Evolutionary conservation across 805 yeast species (phyloP).

Genomic region (Kockiozyma suomiensis): DNA sequence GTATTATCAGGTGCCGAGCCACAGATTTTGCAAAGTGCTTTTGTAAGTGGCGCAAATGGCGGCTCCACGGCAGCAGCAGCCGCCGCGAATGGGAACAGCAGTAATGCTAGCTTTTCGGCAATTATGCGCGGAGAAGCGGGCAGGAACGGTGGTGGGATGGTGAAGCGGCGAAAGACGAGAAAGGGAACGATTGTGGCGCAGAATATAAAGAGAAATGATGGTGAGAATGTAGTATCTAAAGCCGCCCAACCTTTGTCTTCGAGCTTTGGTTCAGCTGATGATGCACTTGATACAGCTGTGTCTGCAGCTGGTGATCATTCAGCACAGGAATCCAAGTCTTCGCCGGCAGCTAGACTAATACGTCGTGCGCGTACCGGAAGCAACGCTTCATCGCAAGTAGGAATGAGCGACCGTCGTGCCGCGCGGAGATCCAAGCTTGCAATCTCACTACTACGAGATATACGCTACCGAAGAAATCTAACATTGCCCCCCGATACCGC

Average conservation of each 20-base stretch:
- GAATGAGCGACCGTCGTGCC: background rate
- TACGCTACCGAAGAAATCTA: conserved; percentile 20
- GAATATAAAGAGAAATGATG: conserved; percentile 2
- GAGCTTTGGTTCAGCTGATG: conserved; percentile 5
- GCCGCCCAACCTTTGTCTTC: conserved; percentile 17
- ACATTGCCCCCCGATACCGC: conserved; percentile 8
- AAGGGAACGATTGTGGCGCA: conserved; percentile 28
- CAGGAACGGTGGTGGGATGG: conserved; percentile 11
- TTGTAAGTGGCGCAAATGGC: conserved; percentile 6
- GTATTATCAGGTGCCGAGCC: conserved; percentile 20
- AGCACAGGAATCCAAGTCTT: background rate
- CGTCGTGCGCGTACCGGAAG: conserved; percentile 11
- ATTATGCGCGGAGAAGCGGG: background rate
- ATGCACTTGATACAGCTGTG: too few relatives aligned
- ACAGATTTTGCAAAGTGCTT: conserved; percentile 6
- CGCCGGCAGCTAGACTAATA: background rate
- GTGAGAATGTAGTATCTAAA: background rate
- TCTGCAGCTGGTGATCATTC: too few relatives aligned
- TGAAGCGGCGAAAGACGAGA: conserved; percentile 22
- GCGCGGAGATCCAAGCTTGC: conserved; percentile 18
- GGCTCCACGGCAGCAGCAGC: background rate
- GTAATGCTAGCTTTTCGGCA: background rate
- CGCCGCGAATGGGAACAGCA: background rate
- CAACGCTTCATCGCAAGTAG: background rate
- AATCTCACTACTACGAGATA: conserved; percentile 27